phyloP scores from a whole-genome alignment of 164 flowering plant species.

The Stephania yunnanensis region DNA sequence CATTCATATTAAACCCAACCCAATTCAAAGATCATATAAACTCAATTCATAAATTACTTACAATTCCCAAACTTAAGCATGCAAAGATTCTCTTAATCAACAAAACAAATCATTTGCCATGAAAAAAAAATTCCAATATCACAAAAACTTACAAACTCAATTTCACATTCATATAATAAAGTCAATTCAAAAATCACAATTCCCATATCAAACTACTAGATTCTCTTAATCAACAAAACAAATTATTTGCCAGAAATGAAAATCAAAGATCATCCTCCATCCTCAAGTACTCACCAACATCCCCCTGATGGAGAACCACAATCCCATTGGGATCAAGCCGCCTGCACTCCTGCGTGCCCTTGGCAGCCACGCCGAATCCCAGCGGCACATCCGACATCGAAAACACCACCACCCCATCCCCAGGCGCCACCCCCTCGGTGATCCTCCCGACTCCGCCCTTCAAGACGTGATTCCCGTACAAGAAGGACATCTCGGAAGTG shows the following conservation, averaged over 20 bases:
- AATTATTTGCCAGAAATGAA: too few species aligned
- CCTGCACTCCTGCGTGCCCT: slow-evolving; percentile 72
- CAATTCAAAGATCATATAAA: too few species aligned
- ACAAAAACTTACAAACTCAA: not conserved
- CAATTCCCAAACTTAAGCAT: too few species aligned
- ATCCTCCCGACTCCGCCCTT: slow-evolving; percentile 85
- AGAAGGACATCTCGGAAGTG: slow-evolving; percentile 77
- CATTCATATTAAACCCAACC: too few species aligned
- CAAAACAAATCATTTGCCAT: too few species aligned
- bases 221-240: too few species aligned
- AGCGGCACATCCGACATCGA: slow-evolving; percentile 84
- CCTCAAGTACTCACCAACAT: slow-evolving; percentile 86
- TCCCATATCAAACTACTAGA: too few species aligned
- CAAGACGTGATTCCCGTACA: slow-evolving; percentile 80
- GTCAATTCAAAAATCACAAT: not conserved
- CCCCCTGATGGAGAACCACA: slow-evolving; percentile 76
- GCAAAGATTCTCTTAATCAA: too few species aligned
- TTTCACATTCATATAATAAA: not conserved
- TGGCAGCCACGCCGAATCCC: slow-evolving; percentile 80
- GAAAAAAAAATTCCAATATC: too few species aligned
- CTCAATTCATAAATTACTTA: too few species aligned
- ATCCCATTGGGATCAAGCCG: slow-evolving; percentile 87
- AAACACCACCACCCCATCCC: slow-evolving; percentile 88
- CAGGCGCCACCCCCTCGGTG: slow-evolving; percentile 54
- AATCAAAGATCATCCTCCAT: slow-evolving; percentile 47